Conservation (phyloP, 257 asterid species). For the Striga asiatica region DNA sequence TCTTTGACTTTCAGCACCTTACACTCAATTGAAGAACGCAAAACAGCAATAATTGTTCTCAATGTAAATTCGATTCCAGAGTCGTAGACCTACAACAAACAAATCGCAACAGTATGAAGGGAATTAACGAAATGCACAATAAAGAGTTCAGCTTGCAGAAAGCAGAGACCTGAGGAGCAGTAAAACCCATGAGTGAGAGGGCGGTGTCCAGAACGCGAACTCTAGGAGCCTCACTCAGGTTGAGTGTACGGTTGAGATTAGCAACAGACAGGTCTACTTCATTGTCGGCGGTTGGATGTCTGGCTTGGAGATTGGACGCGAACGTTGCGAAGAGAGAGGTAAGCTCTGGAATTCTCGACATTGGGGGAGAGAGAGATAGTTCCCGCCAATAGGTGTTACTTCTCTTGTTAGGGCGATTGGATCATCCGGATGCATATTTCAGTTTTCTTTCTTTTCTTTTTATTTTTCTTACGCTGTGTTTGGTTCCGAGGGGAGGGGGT, state of each 20-base stretch:
- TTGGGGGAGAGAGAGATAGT: constrained; percentile 14
- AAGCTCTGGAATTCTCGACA: constrained; percentile 37
- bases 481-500: too few relatives aligned
- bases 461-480: too few relatives aligned
- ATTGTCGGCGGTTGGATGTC: constrained; percentile 16
- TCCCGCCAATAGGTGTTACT: too few relatives aligned
- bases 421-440: too few relatives aligned
- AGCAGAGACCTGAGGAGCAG: constrained; percentile 52
- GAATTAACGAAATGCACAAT: not conserved
- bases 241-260: constrained; percentile 52
- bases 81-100: constrained; percentile 39
- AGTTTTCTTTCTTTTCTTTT: too few relatives aligned
- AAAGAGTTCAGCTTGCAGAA: too few relatives aligned
- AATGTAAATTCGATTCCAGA: constrained; percentile 36
- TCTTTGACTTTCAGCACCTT: constrained; percentile 27
- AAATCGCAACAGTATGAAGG: not conserved
- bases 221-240: constrained; percentile 37
- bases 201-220: constrained; percentile 53
- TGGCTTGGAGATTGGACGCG: constrained; percentile 43
- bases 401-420: too few relatives aligned
- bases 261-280: constrained; percentile 28
- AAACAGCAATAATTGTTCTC: constrained; percentile 41
- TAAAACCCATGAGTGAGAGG: constrained; percentile 67
- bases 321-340: constrained; percentile 39
- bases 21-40: constrained; percentile 47